These are phyloP conservation scores for Aspergillus olivimuriae DNA, from an alignment of 495 filamentous ascomycete genomes.

Conservation along the genomic window DNA sequence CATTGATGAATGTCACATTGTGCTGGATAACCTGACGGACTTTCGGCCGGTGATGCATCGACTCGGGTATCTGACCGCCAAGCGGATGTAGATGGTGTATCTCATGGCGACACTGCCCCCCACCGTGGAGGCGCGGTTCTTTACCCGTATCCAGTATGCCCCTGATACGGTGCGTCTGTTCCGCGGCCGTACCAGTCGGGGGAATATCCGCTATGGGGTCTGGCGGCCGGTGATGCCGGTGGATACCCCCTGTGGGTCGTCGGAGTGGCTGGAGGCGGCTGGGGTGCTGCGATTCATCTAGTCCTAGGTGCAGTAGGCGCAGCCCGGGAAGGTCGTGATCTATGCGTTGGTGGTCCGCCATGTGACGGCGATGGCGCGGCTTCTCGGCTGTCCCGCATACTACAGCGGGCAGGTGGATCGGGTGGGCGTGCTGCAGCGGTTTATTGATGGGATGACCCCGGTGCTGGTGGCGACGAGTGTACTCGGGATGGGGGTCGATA, in stretches of 20 bases:
- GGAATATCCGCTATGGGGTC: background rate
- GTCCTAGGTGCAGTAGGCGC: background rate
- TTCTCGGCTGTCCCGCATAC: background rate
- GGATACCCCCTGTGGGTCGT: background rate
- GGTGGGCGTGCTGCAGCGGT: constrained; percentile 7
- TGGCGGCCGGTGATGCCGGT: background rate
- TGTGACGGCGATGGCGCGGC: background rate
- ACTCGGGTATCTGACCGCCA: background rate
- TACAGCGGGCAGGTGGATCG: constrained; percentile 8
- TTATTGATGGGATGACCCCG: background rate
- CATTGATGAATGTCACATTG: constrained; percentile 13
- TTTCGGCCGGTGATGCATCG: background rate
- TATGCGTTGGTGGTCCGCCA: background rate
- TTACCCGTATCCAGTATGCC: background rate
- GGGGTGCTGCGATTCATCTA: background rate
- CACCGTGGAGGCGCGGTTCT: background rate
- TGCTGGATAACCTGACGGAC: background rate
- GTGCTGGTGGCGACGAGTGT: constrained; percentile 16
- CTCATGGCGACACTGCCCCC: background rate
- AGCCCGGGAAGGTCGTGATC: background rate
- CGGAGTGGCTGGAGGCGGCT: background rate
- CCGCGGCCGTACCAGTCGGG: background rate
- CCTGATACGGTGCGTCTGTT: background rate
- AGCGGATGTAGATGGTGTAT: background rate
- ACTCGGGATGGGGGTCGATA: constrained; percentile 18